Percentiles rank a stretch among this genome's conserved stretches.
These are phyloP conservation scores for Rutstroemia sp. DNA, from an alignment of 2,329 filamentous ascomycete genomes.

Conservation along the genomic window DNA sequence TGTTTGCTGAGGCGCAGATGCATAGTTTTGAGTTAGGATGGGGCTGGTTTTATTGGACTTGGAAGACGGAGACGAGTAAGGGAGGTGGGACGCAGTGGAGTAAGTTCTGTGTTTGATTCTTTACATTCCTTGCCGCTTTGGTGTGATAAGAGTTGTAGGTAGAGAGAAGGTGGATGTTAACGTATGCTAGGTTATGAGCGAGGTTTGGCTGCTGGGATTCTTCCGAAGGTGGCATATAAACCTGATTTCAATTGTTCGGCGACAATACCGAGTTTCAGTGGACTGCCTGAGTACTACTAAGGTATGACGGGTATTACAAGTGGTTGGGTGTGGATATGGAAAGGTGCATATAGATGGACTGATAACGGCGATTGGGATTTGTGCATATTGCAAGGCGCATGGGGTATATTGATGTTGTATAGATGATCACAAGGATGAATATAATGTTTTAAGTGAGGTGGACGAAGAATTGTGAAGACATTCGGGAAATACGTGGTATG, in stretches of 20 bases:
- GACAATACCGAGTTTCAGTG: slow-evolving; percentile 45
- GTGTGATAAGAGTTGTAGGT: slow-evolving; percentile 47
- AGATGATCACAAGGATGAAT: no score
- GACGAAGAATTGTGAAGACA: no score
- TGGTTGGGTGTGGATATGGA: background rate
- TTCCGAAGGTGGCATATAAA: slow-evolving; percentile 69
- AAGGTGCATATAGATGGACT: background rate
- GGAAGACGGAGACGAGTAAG: slow-evolving; percentile 73
- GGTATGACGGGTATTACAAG: background rate
- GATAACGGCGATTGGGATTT: background rate
- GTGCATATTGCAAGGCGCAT: background rate
- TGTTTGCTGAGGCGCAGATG: slow-evolving; percentile 97
- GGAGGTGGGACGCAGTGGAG: slow-evolving; percentile 67
- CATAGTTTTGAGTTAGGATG: slow-evolving; percentile 83
- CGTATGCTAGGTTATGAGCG: slow-evolving; percentile 1
- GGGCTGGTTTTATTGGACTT: slow-evolving; percentile 99
- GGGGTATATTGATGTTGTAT: background rate
- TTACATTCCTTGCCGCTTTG: slow-evolving; percentile 50
- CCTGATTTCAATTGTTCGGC: slow-evolving; percentile 60
- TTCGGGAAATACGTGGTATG: no score
- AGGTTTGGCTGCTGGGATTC: slow-evolving; percentile 45
- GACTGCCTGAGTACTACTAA: slow-evolving; percentile 45
- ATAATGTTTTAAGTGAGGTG: no score
- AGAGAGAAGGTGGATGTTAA: background rate
- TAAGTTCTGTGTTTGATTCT: background rate